phyloP scores from a whole-genome alignment of 2,329 filamentous ascomycete genomes.

The Ampelomyces quisqualis region DNA sequence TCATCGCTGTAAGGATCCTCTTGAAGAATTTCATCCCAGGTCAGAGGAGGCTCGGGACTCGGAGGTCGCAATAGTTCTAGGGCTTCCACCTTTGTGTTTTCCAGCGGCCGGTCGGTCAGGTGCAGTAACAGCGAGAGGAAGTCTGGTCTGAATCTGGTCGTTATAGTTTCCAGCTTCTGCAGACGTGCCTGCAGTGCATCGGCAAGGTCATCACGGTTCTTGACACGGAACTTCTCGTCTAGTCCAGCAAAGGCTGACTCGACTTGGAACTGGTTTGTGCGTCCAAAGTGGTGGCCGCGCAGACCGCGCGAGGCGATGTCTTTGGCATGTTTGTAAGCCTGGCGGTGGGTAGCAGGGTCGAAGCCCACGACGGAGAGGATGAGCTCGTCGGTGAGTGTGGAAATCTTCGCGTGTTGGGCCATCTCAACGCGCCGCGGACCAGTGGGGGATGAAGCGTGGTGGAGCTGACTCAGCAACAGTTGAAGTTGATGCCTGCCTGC shows the following conservation, averaged over 20 bases:
- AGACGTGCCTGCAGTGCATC: constrained; percentile 65
- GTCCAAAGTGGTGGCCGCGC: constrained; percentile 45
- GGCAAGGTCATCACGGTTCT: constrained; percentile 76
- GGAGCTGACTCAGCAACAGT: constrained; percentile 4
- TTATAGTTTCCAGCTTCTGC: constrained; percentile 56
- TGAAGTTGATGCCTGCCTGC: constrained; percentile 5
- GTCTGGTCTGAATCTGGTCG: constrained; percentile 73
- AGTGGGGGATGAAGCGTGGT: constrained; percentile 4
- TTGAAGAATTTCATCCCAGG: constrained; percentile 76
- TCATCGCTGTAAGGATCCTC: constrained; percentile 73
- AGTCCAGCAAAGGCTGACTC: constrained; percentile 52
- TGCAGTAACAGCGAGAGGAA: constrained; percentile 75
- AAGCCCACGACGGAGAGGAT: constrained; percentile 63
- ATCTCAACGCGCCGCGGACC: constrained; percentile 50
- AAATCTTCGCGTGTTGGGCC: constrained; percentile 68
- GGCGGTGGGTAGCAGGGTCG: constrained; percentile 33
- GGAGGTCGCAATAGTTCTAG: constrained; percentile 58
- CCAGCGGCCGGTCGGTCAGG: constrained; percentile 76
- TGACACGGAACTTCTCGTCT: constrained; percentile 81
- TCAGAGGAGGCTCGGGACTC: constrained; percentile 55
- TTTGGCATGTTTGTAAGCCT: constrained; percentile 42
- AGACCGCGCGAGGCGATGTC: constrained; percentile 45
- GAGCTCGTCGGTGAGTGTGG: constrained; percentile 68
- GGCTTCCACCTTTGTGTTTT: constrained; percentile 65
- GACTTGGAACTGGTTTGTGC: constrained; percentile 54